These are phyloP conservation scores for Fomitopsis schrenkii DNA, from an alignment of 1,284 basidiomycete genomes.

Conservation along the genomic window DNA sequence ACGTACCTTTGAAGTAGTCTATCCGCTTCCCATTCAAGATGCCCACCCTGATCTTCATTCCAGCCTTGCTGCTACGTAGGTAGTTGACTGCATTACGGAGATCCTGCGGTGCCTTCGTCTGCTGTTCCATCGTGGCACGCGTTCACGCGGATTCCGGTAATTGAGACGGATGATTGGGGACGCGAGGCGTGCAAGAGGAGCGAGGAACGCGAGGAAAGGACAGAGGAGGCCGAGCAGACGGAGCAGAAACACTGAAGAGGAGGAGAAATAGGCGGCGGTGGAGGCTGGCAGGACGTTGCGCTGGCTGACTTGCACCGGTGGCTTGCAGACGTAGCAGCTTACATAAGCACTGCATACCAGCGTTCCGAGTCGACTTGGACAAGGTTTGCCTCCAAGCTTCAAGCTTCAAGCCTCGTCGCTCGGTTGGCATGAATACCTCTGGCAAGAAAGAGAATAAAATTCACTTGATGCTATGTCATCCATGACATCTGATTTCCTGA, in stretches of 20 bases:
- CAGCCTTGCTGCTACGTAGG: constrained; percentile 79
- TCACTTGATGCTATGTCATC: no score
- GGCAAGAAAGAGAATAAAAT: no score
- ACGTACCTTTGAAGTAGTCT: constrained; percentile 96
- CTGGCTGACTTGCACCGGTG: not conserved
- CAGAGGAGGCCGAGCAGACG: not conserved
- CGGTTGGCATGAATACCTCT: no score
- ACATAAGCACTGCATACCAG: not conserved
- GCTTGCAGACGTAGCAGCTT: not conserved
- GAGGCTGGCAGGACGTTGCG: constrained; percentile 4
- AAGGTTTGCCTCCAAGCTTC: no score
- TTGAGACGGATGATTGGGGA: no score
- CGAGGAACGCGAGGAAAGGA: not conserved
- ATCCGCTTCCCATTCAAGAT: constrained; percentile 92
- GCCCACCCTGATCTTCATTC: constrained; percentile 87
- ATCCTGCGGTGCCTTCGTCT: constrained; percentile 71
- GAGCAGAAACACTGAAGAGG: not conserved
- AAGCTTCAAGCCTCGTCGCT: no score
- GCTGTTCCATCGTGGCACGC: constrained; percentile 53
- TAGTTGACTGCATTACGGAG: constrained; percentile 81
- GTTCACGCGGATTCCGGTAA: not conserved
- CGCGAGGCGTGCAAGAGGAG: no score
- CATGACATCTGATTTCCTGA: no score
- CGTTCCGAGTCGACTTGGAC: no score
- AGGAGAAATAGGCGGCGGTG: not conserved